Evolutionary conservation across 805 yeast species (phyloP).

Genomic region (Metschnikowia sp.): DNA sequence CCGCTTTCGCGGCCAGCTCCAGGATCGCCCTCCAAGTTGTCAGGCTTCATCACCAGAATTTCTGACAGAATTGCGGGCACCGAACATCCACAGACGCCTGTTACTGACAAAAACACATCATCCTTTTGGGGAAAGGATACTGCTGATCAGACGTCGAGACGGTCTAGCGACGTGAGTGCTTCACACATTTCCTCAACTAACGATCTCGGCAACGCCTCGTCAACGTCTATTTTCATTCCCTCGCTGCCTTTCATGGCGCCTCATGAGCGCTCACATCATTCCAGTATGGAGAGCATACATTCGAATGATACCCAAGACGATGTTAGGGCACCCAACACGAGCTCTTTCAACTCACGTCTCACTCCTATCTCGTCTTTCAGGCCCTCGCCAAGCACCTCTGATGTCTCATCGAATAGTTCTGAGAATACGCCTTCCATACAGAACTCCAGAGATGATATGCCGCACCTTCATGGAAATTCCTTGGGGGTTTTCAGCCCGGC

Average conservation of each 20-base stretch:
- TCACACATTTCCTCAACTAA: background rate
- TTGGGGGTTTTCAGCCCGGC: constrained; percentile 30
- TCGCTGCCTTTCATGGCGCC: constrained; percentile 2
- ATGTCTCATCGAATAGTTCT: background rate
- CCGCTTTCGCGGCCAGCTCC: constrained; percentile 2
- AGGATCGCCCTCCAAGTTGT: constrained; percentile 13
- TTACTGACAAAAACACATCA: constrained; percentile 5
- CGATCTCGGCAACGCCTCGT: background rate
- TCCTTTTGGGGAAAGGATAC: constrained; percentile 6
- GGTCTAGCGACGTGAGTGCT: background rate
- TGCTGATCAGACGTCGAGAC: constrained; percentile 1
- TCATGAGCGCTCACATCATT: background rate
- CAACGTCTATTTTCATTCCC: constrained; percentile 1
- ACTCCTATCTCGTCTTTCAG: background rate
- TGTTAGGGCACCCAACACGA: background rate
- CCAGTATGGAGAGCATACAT: constrained; percentile 7
- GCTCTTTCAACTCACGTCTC: background rate
- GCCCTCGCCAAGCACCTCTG: background rate
- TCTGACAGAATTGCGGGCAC: constrained; percentile 17
- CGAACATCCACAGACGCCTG: constrained; percentile 13
- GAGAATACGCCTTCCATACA: background rate
- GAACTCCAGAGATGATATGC: background rate
- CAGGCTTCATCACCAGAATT: constrained; percentile 12
- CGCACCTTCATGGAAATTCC: constrained; percentile 27
- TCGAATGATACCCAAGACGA: constrained; percentile 1